Percentiles rank a stretch among this genome's conserved stretches.
Conservation (phyloP, 768 basidiomycete species). For the Lactarius akahatsu region DNA sequence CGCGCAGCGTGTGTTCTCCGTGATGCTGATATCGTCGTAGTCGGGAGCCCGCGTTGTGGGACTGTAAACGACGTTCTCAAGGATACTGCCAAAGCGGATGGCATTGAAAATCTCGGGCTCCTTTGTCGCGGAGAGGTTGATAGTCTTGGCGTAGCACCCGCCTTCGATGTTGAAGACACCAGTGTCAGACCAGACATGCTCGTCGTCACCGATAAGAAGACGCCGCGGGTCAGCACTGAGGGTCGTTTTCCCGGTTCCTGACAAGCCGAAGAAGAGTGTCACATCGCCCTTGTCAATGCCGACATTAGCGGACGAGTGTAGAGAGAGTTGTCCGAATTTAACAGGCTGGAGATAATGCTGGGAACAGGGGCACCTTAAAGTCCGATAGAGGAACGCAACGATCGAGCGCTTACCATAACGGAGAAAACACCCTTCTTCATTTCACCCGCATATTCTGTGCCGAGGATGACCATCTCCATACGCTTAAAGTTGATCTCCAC, state of each 20-base stretch:
- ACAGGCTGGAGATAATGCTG: constrained; percentile 97
- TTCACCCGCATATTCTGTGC: constrained; percentile 96
- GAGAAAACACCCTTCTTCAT: constrained; percentile 99
- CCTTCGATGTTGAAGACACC: constrained; percentile 99
- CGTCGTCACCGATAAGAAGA: constrained; percentile 95
- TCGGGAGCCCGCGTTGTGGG: constrained; percentile 79
- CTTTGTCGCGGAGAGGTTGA: constrained; percentile 95
- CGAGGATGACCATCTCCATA: constrained; percentile 99
- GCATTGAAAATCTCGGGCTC: constrained; percentile 98
- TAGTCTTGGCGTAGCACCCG: constrained; percentile 97
- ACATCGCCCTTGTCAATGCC: constrained; percentile 87
- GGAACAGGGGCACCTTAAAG: constrained; percentile 27
- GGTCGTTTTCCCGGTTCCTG: constrained; percentile 98
- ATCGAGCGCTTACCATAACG: constrained; percentile 68
- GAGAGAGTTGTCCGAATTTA: constrained; percentile 95
- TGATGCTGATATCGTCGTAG: constrained; percentile 95
- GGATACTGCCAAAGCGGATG: constrained; percentile 92
- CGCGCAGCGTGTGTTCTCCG: constrained; percentile 98
- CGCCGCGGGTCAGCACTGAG: constrained; percentile 95
- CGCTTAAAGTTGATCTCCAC: constrained; percentile 99
- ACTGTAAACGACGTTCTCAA: constrained; percentile 99
- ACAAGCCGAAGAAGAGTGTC: constrained; percentile 98
- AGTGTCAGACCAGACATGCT: constrained; percentile 98
- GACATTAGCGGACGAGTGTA: constrained; percentile 98
- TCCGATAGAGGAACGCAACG: constrained; percentile 7